These are phyloP conservation scores for Vaccinium macrocarpon DNA, from an alignment of 148 eudicot species.

Conservation along the genomic window DNA sequence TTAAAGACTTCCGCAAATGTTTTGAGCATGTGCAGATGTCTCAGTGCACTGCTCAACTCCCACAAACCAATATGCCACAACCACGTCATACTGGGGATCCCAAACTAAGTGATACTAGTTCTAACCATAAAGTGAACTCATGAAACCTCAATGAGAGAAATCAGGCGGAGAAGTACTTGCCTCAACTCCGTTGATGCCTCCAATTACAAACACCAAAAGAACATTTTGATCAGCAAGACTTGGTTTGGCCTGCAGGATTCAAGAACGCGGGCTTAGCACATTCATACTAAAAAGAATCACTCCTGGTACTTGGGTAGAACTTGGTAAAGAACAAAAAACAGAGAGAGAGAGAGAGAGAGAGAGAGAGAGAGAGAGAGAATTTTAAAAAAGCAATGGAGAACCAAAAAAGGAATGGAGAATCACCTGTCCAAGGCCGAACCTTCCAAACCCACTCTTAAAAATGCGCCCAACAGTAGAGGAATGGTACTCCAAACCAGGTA, in stretches of 20 bases:
- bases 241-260: slow-evolving; percentile 77
- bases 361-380: no score
- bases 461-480: slow-evolving; percentile 94
- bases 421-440: slow-evolving; percentile 98
- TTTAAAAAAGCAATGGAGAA: no score
- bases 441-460: slow-evolving; percentile 91
- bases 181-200: slow-evolving; percentile 89
- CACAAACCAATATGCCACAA: background rate
- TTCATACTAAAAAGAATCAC: background rate
- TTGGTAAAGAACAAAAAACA: background rate
- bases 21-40: background rate
- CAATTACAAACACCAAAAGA: slow-evolving; percentile 80
- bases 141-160: background rate
- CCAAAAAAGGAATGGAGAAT: background rate
- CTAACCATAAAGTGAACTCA: background rate
- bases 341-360: background rate
- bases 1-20: background rate
- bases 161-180: slow-evolving; percentile 20
- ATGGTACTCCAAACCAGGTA: slow-evolving; percentile 92
- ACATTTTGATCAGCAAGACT: slow-evolving; percentile 77
- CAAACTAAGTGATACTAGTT: background rate
- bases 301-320: background rate
- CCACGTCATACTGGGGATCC: background rate
- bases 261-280: slow-evolving; percentile 18
- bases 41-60: background rate